Percentiles rank a stretch among this genome's conserved stretches.
Evolutionary conservation across 805 yeast species (phyloP).

Genomic region (Candida nonsorbophila): DNA sequence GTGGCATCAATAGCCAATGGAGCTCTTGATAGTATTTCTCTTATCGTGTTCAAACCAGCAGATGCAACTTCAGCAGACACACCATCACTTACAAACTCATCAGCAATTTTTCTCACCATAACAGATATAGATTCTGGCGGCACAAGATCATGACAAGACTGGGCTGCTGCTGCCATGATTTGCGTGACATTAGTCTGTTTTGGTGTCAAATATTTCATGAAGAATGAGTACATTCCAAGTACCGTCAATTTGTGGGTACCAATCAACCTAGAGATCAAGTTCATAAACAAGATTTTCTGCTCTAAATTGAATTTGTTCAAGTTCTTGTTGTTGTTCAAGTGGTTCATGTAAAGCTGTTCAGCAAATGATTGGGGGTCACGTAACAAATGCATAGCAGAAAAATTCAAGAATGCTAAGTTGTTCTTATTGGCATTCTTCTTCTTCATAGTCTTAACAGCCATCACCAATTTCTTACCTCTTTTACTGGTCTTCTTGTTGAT

Average conservation of each 20-base stretch:
- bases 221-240: slow-evolving; percentile 82
- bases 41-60: slow-evolving; percentile 92
- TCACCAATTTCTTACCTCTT: slow-evolving; percentile 74
- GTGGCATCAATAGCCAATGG: slow-evolving; percentile 91
- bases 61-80: slow-evolving; percentile 97
- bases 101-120: slow-evolving; percentile 87
- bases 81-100: slow-evolving; percentile 97
- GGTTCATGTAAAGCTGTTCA: slow-evolving; percentile 69
- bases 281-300: slow-evolving; percentile 85
- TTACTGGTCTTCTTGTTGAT: slow-evolving; percentile 79
- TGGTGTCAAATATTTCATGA: slow-evolving; percentile 87
- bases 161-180: slow-evolving; percentile 95
- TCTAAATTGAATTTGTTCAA: slow-evolving; percentile 73
- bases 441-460: slow-evolving; percentile 64
- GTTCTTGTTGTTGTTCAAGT: slow-evolving; percentile 65
- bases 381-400: slow-evolving; percentile 88
- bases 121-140: slow-evolving; percentile 88
- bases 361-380: slow-evolving; percentile 99
- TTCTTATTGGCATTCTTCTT: slow-evolving; percentile 54
- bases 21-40: slow-evolving; percentile 90
- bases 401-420: slow-evolving; percentile 71
- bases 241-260: slow-evolving; percentile 94
- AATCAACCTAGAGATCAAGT: slow-evolving; percentile 77
- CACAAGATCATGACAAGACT: slow-evolving; percentile 92
- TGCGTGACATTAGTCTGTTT: slow-evolving; percentile 93